phyloP scores from a whole-genome alignment of 2,329 filamentous ascomycete species.

The Pseudogymnoascus sp. region DNA sequence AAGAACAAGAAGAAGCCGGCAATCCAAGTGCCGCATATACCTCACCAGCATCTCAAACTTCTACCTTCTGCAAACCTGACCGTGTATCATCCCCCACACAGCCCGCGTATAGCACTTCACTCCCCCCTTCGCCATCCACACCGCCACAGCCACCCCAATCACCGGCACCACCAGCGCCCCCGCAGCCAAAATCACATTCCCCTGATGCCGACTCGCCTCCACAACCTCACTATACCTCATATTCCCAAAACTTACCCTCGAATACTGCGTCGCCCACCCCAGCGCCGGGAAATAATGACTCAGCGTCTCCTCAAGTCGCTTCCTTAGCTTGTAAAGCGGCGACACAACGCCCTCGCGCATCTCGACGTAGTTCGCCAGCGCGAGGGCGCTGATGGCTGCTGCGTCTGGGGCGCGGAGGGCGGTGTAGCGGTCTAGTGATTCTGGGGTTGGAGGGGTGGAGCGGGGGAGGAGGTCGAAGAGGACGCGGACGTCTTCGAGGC shows the following conservation, averaged over 20 bases:
- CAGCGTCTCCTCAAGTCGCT: conserved; percentile 77
- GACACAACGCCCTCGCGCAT: conserved; percentile 84
- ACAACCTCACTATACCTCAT: conserved; percentile 82
- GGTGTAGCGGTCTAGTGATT: conserved; percentile 71
- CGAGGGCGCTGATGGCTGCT: conserved; percentile 85
- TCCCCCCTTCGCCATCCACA: neutral
- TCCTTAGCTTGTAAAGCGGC: conserved; percentile 69
- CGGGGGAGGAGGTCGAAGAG: conserved; percentile 64
- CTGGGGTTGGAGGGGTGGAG: conserved; percentile 49
- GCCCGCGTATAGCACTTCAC: neutral
- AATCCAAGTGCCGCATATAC: neutral
- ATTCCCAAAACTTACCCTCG: conserved; percentile 86
- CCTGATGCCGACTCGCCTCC: conserved; percentile 59
- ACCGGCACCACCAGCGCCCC: conserved; percentile 8
- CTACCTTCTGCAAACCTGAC: neutral
- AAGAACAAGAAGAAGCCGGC: neutral
- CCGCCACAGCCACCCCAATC: neutral
- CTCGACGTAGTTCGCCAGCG: conserved; percentile 83
- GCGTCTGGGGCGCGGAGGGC: conserved; percentile 66
- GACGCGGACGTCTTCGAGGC: conserved; percentile 85
- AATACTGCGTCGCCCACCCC: conserved; percentile 90
- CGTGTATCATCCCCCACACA: neutral
- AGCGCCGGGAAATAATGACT: conserved; percentile 66
- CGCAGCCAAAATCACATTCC: conserved; percentile 40
- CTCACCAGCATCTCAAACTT: neutral